These are phyloP conservation scores for Cutaneotrichosporon cutaneum DNA, from an alignment of 1,284 basidiomycete species.

Conservation along the genomic window DNA sequence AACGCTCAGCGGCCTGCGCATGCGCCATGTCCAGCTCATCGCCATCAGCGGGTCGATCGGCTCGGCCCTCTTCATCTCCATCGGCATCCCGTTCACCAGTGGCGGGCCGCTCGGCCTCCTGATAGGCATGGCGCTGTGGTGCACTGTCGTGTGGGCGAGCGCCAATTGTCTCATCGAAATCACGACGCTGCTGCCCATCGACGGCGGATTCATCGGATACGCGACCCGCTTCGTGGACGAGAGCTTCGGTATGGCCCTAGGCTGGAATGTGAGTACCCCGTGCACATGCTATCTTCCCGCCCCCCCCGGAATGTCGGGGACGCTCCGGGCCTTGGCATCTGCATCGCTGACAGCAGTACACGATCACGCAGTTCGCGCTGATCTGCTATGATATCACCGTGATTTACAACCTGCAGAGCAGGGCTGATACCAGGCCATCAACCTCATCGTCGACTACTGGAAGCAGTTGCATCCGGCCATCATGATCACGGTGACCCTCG, in stretches of 20 bases:
- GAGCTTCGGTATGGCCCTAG: constrained; percentile 26
- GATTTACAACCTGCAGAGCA: no score
- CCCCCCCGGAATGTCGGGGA: no score
- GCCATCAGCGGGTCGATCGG: constrained; percentile 32
- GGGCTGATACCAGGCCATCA: no score
- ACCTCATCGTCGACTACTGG: constrained; percentile 31
- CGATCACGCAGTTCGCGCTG: constrained; percentile 28
- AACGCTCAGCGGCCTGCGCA: constrained; percentile 21
- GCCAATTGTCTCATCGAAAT: constrained; percentile 35
- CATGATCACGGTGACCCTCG: constrained; percentile 31
- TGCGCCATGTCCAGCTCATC: constrained; percentile 36
- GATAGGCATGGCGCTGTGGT: constrained; percentile 29
- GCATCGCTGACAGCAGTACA: constrained; percentile 19
- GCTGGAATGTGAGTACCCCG: constrained; percentile 21
- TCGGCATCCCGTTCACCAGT: constrained; percentile 28
- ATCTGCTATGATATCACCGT: constrained; percentile 29
- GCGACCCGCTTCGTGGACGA: constrained; percentile 30
- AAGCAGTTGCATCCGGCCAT: constrained; percentile 34
- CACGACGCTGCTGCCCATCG: constrained; percentile 28
- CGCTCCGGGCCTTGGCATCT: no score
- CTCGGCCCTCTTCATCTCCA: constrained; percentile 31
- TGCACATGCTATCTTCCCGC: no score
- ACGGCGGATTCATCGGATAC: constrained; percentile 31
- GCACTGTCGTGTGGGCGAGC: constrained; percentile 25
- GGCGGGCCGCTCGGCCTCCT: constrained; percentile 33